A percentile compares a stretch with the other conserved stretches of the same genome.
These are phyloP conservation scores for Termitomyces sp. DNA, from an alignment of 768 basidiomycete genomes.

Conservation along the genomic window DNA sequence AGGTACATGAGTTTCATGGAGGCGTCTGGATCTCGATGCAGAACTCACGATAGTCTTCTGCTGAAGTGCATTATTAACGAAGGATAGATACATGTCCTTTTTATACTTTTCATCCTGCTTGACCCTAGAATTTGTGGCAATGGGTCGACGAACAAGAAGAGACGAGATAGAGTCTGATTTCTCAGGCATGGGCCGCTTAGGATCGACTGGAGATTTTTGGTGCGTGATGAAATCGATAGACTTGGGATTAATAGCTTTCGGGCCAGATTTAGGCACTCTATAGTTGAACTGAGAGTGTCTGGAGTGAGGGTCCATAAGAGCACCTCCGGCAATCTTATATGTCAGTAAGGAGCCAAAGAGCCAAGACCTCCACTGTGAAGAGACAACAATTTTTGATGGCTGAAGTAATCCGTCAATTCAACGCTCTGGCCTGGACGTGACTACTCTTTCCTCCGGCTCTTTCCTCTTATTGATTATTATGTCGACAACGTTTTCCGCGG, in stretches of 20 bases:
- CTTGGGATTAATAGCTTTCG: slow-evolving; percentile 38
- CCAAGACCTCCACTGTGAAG: neutral
- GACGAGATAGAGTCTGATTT: slow-evolving; percentile 21
- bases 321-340: slow-evolving; percentile 6
- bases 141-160: slow-evolving; percentile 43
- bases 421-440: neutral
- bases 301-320: slow-evolving; percentile 73
- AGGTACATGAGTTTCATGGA: slow-evolving; percentile 20
- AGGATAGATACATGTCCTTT: slow-evolving; percentile 81
- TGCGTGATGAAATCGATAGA: slow-evolving; percentile 33
- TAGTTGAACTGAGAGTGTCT: slow-evolving; percentile 71
- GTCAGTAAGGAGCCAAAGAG: neutral
- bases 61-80: slow-evolving; percentile 75
- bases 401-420: slow-evolving; percentile 12
- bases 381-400: slow-evolving; percentile 16
- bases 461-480: slow-evolving; percentile 29
- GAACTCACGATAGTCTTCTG: slow-evolving; percentile 62
- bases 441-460: slow-evolving; percentile 6
- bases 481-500: slow-evolving; percentile 63
- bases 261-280: slow-evolving; percentile 64
- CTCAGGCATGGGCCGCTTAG: slow-evolving; percentile 29
- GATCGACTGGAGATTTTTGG: slow-evolving; percentile 35
- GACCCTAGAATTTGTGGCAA: slow-evolving; percentile 74
- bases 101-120: slow-evolving; percentile 73
- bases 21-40: slow-evolving; percentile 2